phyloP scores from a whole-genome alignment of 2,329 filamentous ascomycete genomes.

The Fusarium albosuccineum region DNA sequence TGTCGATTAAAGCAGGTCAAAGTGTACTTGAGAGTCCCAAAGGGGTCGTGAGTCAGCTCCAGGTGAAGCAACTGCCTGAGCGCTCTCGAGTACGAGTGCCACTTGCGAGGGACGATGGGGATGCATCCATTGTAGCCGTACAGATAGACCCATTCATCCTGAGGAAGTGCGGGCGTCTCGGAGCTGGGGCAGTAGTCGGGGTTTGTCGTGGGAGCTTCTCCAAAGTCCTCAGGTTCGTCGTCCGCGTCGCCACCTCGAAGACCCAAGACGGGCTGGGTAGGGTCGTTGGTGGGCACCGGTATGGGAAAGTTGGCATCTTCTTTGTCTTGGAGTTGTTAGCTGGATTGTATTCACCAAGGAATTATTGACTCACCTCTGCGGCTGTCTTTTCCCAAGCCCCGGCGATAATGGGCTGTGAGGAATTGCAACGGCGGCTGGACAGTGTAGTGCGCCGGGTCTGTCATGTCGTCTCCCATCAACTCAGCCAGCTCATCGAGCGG shows the following conservation, averaged over 20 bases:
- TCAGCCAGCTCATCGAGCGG: slow-evolving; percentile 43
- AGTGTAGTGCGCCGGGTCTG: slow-evolving; percentile 26
- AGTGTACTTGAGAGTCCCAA: slow-evolving; percentile 22
- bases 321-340: slow-evolving; percentile 28
- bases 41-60: neutral
- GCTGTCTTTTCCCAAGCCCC: slow-evolving; percentile 48
- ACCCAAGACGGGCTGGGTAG: slow-evolving; percentile 2
- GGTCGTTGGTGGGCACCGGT: neutral
- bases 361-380: slow-evolving; percentile 32
- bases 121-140: slow-evolving; percentile 52
- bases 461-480: slow-evolving; percentile 28
- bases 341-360: accelerated
- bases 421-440: slow-evolving; percentile 50
- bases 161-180: neutral
- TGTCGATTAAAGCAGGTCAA: slow-evolving; percentile 31
- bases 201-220: neutral
- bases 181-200: slow-evolving; percentile 13
- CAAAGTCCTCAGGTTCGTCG: neutral
- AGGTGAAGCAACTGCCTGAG: slow-evolving; percentile 43
- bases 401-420: slow-evolving; percentile 47
- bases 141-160: slow-evolving; percentile 36
- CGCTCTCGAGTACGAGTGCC: slow-evolving; percentile 37
- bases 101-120: slow-evolving; percentile 40
- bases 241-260: slow-evolving; percentile 34
- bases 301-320: slow-evolving; percentile 18